Conservation (phyloP, 108 stramenopile genomes). For the Schizochytrium sp. region DNA sequence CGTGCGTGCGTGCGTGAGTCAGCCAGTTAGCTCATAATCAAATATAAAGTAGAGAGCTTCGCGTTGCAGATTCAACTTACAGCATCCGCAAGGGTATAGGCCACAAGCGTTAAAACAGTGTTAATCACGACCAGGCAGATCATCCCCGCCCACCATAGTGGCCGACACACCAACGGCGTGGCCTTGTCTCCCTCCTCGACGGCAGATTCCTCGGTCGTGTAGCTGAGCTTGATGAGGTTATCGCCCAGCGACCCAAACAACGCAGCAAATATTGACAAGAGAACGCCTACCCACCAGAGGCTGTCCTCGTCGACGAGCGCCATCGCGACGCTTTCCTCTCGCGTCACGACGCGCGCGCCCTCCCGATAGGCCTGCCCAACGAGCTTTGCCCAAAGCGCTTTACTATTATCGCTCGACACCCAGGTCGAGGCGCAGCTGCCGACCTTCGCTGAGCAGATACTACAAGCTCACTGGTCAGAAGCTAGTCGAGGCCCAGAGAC, state of each 20-base stretch:
- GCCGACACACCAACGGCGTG: not conserved
- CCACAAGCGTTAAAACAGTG: not conserved
- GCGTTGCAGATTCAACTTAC: not conserved
- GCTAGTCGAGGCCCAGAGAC: too few species aligned
- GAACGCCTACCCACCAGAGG: slow-evolving; percentile 9
- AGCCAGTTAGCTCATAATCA: not conserved
- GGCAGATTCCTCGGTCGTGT: not conserved
- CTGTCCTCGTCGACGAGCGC: not conserved
- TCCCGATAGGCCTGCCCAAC: too few species aligned
- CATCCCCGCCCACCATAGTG: slow-evolving; percentile 8
- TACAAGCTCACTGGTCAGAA: too few species aligned
- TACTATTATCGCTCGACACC: too few species aligned
- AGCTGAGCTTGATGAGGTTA: slow-evolving; percentile 11
- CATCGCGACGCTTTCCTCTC: not conserved
- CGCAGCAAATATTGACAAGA: not conserved
- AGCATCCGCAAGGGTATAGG: not conserved
- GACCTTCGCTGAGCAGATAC: too few species aligned
- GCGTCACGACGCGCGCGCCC: too few species aligned
- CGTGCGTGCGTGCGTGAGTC: not conserved
- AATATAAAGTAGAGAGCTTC: not conserved
- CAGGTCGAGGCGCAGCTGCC: too few species aligned
- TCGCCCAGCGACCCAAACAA: not conserved
- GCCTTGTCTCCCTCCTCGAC: not conserved
- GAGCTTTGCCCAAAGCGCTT: too few species aligned
- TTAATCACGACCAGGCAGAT: not conserved